Base-by-base conservation (phyloP, 2,329 filamentous ascomycete genomes). In the Aspergillus melleus region DNA sequence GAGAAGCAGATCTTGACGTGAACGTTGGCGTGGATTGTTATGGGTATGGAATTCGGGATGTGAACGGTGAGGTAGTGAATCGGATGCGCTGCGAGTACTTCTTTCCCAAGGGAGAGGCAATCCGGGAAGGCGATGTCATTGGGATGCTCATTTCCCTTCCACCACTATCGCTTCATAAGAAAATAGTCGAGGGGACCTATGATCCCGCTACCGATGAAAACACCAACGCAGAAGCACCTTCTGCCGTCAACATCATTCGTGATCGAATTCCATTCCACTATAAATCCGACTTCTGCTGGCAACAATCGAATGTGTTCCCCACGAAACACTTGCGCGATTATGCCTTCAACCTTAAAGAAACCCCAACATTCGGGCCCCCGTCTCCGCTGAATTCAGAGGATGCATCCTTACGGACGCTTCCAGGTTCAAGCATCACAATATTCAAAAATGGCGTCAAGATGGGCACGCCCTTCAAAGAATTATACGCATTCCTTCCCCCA, bases 211-310 rank as follows among this genome's bases (percentile, higher is more conserved):
- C 93, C 1, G 93, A 97, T 70, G 72, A 74, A 16, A 70, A 76
- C 54, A 67, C 52, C 29, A 54, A 55, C 12, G 73, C 80, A 2
- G 68, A 71, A 1, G 81, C 84, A 0, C 82, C 84, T n/a, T 83
- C 86, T 61, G 84, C 85, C 0, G 79, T 86, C 16, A 95, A 98
- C 74, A 90, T 98, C 63, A 91, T 99, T 61, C 91, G 96, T 63
- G 96, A 99, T 75, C 90, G 95, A 52, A 92, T 97, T 49, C 93
- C 95, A 1, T 96, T 98, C 66, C 88, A 93, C 10, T 96, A 96
- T 81, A 97, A 96, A 76, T 88, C 90, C 47, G 92, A 96, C 74
- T 90, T 93, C 55, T 96, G 96, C 79, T 97, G 96, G 75, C 94
- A 98, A 61, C 76, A 79, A 63, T 77, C 74, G n/a, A 77, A 78